These are phyloP conservation scores for Alisma plantagoaquatica DNA, from an alignment of 106 monocot genomes.

Conservation along the genomic window DNA sequence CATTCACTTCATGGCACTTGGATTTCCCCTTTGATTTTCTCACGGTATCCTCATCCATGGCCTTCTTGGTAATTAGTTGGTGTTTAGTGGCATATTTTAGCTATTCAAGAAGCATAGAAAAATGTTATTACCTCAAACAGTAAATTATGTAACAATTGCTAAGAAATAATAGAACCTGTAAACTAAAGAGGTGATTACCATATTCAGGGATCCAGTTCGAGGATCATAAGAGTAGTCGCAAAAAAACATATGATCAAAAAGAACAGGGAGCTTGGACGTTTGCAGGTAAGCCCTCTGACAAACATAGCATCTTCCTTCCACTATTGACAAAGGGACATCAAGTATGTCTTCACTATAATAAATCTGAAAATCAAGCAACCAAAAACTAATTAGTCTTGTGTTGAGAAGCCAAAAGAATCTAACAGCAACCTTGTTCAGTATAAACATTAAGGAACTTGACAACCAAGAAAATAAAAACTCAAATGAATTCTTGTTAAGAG, in stretches of 20 bases:
- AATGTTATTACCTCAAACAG: not conserved
- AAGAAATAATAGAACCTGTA: no score
- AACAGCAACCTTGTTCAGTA: no score
- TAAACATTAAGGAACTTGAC: no score
- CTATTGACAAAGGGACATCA: conserved; percentile 37
- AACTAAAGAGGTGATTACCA: no score
- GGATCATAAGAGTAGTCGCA: conserved; percentile 71
- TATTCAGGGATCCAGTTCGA: conserved; percentile 45
- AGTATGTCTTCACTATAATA: conserved; percentile 62
- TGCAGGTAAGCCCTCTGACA: conserved; percentile 40
- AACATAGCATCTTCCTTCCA: conserved; percentile 66
- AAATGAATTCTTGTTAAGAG: no score
- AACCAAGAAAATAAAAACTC: no score
- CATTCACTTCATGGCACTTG: conserved; percentile 36
- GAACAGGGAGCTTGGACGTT: conserved; percentile 40
- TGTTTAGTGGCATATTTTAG: conserved; percentile 23
- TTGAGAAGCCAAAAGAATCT: no score
- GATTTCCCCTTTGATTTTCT: conserved; percentile 61
- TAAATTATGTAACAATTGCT: conserved; percentile 13
- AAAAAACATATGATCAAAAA: conserved; percentile 67
- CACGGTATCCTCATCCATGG: conserved; percentile 2
- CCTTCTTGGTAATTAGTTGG: conserved; percentile 13
- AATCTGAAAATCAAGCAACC: conserved; percentile 20
- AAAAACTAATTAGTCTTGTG: not conserved
- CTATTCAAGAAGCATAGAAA: not conserved